Percentiles rank a stretch among this genome's conserved stretches.
These are phyloP conservation scores for Otatea glauca DNA, from an alignment of 176 grass and related monocot species.

Conservation along the genomic window DNA sequence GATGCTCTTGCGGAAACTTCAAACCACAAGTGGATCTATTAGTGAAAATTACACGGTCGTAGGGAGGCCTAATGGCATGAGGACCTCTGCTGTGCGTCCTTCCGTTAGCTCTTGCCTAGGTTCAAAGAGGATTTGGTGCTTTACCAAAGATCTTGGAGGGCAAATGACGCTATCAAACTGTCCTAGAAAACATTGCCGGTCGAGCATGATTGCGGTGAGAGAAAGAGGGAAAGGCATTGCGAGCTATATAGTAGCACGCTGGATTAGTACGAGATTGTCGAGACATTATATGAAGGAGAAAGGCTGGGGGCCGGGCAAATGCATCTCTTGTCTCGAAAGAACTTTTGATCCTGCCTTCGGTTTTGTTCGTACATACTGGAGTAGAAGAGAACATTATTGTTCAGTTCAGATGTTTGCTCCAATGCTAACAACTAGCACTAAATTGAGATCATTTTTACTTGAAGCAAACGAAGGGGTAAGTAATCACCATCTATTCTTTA, in stretches of 20 bases:
- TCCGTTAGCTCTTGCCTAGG: constrained; percentile 4
- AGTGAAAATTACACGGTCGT: no score
- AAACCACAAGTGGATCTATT: background rate
- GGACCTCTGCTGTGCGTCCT: background rate
- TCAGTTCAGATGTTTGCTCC: background rate
- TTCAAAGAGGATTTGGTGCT: constrained; percentile 21
- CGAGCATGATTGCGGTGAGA: constrained; percentile 40
- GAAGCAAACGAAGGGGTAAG: no score
- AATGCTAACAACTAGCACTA: background rate
- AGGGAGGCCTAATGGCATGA: background rate
- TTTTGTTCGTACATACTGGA: background rate
- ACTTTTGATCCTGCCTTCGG: background rate
- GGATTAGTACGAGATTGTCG: background rate
- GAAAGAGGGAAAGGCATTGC: constrained; percentile 10
- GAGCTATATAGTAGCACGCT: constrained; percentile 8
- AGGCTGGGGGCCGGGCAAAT: constrained; percentile 14
- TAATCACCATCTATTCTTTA: no score
- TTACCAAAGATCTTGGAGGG: constrained; percentile 45
- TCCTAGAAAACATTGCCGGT: constrained; percentile 16
- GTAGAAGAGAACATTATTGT: background rate
- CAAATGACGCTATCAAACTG: constrained; percentile 42
- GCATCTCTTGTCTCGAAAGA: background rate
- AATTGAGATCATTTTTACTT: background rate
- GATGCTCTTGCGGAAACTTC: background rate
- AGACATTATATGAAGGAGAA: constrained; percentile 33